These are phyloP conservation scores for Backusella parvicylindrica DNA, from an alignment of 192 early-diverging fungal genomes.

Conservation along the genomic window DNA sequence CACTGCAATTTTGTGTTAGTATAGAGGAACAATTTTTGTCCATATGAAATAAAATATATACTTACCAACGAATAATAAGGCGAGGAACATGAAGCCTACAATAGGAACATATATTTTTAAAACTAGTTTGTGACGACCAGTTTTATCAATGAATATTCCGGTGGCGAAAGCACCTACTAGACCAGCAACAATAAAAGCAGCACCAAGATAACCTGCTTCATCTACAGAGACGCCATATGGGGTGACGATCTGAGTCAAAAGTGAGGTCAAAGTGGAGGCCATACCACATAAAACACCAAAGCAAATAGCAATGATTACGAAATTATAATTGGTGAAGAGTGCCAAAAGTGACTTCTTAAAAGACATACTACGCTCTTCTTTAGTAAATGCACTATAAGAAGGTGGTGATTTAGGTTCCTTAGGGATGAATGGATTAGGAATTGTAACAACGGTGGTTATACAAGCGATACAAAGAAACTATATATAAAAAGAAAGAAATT, in stretches of 20 bases:
- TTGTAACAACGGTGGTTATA: conserved; percentile 36
- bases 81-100: conserved; percentile 39
- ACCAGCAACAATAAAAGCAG: conserved; percentile 54
- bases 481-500: not conserved
- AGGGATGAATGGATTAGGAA: conserved; percentile 43
- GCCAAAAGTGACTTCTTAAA: conserved; percentile 37
- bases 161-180: conserved; percentile 49
- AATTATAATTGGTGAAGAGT: conserved; percentile 40
- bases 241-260: conserved; percentile 40
- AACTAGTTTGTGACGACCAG: conserved; percentile 46
- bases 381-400: conserved; percentile 39
- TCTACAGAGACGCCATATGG: conserved; percentile 42
- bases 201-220: conserved; percentile 55
- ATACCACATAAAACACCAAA: conserved; percentile 47
- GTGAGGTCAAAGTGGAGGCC: conserved; percentile 44
- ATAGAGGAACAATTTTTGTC: not conserved
- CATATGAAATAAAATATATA: not conserved
- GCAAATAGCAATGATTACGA: conserved; percentile 42
- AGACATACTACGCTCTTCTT: conserved; percentile 16
- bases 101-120: conserved; percentile 43
- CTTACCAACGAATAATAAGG: conserved; percentile 44
- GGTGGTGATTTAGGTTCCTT: conserved; percentile 44
- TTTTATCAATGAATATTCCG: conserved; percentile 49
- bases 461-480: conserved; percentile 37
- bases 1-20: conserved; percentile 29